Base-by-base conservation (phyloP, 2,329 filamentous ascomycete species). In the Karstenula rhodostoma region DNA sequence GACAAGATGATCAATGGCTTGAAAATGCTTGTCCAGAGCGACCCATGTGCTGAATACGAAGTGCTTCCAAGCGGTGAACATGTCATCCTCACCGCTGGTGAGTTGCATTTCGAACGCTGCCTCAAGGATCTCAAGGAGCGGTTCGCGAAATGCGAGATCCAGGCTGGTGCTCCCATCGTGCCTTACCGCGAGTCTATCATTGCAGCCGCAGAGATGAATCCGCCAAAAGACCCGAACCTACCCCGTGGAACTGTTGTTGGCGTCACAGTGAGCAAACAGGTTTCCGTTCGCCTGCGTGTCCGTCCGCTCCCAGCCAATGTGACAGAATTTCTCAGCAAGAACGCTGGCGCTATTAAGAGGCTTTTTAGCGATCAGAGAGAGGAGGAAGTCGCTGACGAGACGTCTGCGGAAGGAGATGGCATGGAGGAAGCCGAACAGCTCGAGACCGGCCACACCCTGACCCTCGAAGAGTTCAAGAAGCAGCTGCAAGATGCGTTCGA, bases 31-130 rank as follows among this genome's bases (percentile, higher is more conserved):
- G 94, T 97, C 33, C 93, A 97, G 73, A 96, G 93, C 70, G 95
- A 99, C 71, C 94, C 95, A 0, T 98, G 95, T 71, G 95, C 94
- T 15, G 90, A 96, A 75, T 99, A 99, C 70, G 94, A 98, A 75
- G 92, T 96, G 53, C 90, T 98, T 55, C 86, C 90, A 58, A 97
- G 90, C 67, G 95, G 95, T 58, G 95, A 99, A 79, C 95, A 99
- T 77, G 95, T 99, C 44, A 87, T 99, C 23, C 79, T 97, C 40
- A 98, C 95, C 0, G 95, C 95, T 6, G 95, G 95, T 56, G 95
- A 99, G 78, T 76, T 99, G 67, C 95, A 99, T 80, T 84, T 99
- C 3, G 95, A 99, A 78, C 85, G 95, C 58, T 99, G 95, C 75
- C 78, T 99, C 60, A 97, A 95, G 56, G 95, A 99, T 81, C 83